Conservation (phyloP, 129 eudicot genomes). For the Helianthus tuberosus region DNA sequence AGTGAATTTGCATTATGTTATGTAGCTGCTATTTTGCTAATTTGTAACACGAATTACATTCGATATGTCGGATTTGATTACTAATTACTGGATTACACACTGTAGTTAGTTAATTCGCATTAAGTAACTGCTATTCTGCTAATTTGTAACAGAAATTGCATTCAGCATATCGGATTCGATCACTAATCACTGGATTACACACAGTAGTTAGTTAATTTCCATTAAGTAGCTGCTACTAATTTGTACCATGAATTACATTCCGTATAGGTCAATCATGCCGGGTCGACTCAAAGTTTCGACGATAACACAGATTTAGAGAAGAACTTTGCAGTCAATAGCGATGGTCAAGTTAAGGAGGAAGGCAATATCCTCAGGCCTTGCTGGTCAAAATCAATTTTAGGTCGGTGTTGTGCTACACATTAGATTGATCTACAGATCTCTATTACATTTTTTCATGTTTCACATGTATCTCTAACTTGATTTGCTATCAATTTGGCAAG, state of each 20-base stretch:
- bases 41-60: not conserved
- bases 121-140: not conserved
- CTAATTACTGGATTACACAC: not conserved
- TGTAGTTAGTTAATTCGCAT: not conserved
- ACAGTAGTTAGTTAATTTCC: not conserved
- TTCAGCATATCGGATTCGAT: not conserved
- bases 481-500: conserved; percentile 2
- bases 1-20: not conserved
- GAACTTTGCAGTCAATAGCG: conserved; percentile 38
- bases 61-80: not conserved
- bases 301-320: conserved; percentile 46
- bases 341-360: conserved; percentile 62
- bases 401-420: conserved; percentile 41
- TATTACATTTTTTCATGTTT: conserved; percentile 1
- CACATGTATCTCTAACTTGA: conserved; percentile 3
- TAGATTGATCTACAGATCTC: not conserved
- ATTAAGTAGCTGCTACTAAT: not conserved
- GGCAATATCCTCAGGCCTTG: conserved; percentile 61
- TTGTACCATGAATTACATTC: not conserved
- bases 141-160: not conserved
- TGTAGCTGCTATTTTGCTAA: not conserved
- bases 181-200: not conserved
- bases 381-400: conserved; percentile 71
- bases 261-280: conserved; percentile 37
- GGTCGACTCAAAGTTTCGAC: conserved; percentile 39